Evolutionary conservation across 176 grass and related monocot genomes (phyloP), one percentile per base, ranked within the genome.

Genomic region (Puccinellia tenuiflora): DNA sequence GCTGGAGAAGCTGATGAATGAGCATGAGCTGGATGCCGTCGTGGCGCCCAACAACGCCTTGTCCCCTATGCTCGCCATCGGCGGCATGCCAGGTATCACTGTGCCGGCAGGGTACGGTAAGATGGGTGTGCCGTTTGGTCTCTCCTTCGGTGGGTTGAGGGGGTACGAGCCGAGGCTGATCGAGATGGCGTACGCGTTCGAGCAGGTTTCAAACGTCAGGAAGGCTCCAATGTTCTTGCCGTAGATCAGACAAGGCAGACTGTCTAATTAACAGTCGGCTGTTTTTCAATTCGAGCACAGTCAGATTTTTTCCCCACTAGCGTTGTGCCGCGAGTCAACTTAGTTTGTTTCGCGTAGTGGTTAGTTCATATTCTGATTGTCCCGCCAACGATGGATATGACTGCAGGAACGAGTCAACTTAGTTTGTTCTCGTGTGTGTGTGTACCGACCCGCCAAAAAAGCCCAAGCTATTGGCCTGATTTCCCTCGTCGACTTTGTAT

Each of bases 181-280:
- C 31, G 87, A 94, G 85, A 92, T 94, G 9, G 87, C 87, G 0
- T 94, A 90, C 22, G 78, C 82, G 0, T 88, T 94, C 68, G 92
- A 94, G 79, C 87, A 94, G 35, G 82, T 47, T 33, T 90, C 82
- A 26, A 56, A 62, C 55, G 78, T 86, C 9, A 75, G 92, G 56
- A 88, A 86, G 46, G 37, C 54, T 46, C 90, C 92, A 3, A 52
- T 15, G 33, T 89, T 94, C 13, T 76, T 64, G 54, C 24, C 45
- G n/a, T 40, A 63, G 18, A 38, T 5, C 5, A 6, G 5, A 38
- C 3, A 38, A 38, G 35, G 3, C 5, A 6, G 35, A 38, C n/a
- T n/a, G n/a, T n/a, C n/a, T n/a, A n/a, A n/a, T n/a, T n/a, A n/a
- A n/a, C n/a, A n/a, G n/a, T n/a, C n/a, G n/a, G n/a, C n/a, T n/a